Evolutionary conservation across 768 basidiomycete species (phyloP), one percentile per base, ranked within the genome.

Genomic region (Pulveroboletus ravenelii): DNA sequence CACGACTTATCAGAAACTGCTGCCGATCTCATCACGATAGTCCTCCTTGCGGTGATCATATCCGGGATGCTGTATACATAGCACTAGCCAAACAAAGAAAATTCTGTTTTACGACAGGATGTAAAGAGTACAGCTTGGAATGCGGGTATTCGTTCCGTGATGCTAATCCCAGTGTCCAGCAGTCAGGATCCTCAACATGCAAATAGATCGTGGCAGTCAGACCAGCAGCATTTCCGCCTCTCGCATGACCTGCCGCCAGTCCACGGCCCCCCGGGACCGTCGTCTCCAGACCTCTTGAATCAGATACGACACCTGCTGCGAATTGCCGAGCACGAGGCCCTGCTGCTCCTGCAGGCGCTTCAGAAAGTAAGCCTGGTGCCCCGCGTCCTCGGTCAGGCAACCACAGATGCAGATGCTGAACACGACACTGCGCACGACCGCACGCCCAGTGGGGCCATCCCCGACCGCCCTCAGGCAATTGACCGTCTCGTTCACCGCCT

Each of bases 381-480:
- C 4, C 32, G 51, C 46, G 45, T 79, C 70, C 62, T 83, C 80
- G 53, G 85, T 82, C 45, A 90, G 75, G 55, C 78, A 81, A 1
- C 87, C 87, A 53, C 80, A 80, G 45, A 92, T 77, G 60, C 84
- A 89, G 51, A 88, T 81, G 40, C 80, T 78, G 59, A 90, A 89
- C 57, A 90, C 86, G 25, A 87, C 88, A 68, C 84, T 87, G 35
- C 87, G 75, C 50, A 89, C 77, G 25, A 90, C 84, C 13, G 78
- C 74, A 38, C 76, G 74, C 41, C 75, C 70, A 37, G 73, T 69
- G 39, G 57, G 65, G n/a, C 56, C 57, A 57, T 69, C 64, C 59
- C 58, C 63, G 52, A 76, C 72, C 14, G 51, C 58, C 57, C 55
- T 64, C 49, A 85, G 69, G 52, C 76, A 73, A 5, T 59, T 52